phyloP scores from a whole-genome alignment of 495 filamentous ascomycete genomes.

The Chaetomidium leptoderma region DNA sequence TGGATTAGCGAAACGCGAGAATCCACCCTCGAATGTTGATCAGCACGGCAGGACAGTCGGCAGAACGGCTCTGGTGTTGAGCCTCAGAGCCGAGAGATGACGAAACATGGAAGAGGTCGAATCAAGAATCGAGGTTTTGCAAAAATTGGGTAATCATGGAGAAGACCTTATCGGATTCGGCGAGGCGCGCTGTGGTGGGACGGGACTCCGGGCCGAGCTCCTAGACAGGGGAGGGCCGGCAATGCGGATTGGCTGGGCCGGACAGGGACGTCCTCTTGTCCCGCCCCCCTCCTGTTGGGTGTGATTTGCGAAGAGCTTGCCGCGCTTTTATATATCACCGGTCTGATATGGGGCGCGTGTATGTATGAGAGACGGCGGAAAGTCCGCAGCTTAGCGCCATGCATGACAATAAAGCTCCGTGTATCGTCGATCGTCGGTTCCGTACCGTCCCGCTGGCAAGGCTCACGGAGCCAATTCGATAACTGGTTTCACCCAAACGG shows the following conservation, averaged over 20 bases:
- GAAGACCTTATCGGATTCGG: constrained; percentile 13
- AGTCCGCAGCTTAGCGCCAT: background rate
- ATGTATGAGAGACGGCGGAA: too few relatives aligned
- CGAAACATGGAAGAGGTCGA: constrained; percentile 9
- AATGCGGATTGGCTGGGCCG: constrained; percentile 14
- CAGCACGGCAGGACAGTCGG: constrained; percentile 18
- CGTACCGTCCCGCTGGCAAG: background rate
- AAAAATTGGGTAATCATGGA: constrained; percentile 12
- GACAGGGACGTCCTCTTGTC: background rate
- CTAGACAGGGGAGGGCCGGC: constrained; percentile 13
- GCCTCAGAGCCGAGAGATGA: constrained; percentile 11
- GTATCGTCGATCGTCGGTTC: background rate
- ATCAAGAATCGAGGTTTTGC: constrained; percentile 19
- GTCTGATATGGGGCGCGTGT: background rate
- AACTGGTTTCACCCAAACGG: background rate
- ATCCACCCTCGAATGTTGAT: constrained; percentile 15
- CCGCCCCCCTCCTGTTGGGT: background rate
- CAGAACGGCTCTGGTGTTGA: constrained; percentile 13
- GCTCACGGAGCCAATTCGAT: background rate
- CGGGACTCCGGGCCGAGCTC: constrained; percentile 27
- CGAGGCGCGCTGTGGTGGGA: constrained; percentile 13
- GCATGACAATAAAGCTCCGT: background rate
- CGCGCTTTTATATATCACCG: background rate
- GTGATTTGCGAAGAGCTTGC: constrained; percentile 3
- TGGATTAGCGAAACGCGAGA: background rate